Evolutionary conservation across 768 basidiomycete species (phyloP).

Genomic region (Mycena vitilis): DNA sequence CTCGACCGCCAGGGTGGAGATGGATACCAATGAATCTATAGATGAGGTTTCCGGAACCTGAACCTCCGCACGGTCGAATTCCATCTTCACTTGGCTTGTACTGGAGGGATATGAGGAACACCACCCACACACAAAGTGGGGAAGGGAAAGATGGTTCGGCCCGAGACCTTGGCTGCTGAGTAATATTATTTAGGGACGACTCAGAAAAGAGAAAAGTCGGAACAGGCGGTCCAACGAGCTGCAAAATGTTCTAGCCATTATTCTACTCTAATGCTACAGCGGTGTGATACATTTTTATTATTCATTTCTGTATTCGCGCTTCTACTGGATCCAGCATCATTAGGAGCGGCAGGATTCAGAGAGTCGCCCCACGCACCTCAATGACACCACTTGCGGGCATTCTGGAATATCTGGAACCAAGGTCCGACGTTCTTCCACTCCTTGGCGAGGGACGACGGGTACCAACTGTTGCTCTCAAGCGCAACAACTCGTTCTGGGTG

Average conservation of each 20-base stretch:
- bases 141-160: not conserved
- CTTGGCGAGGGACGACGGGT: constrained; percentile 66
- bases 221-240: not conserved
- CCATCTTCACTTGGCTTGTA: constrained; percentile 3
- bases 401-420: constrained; percentile 97
- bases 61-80: constrained; percentile 34
- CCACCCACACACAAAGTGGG: no score
- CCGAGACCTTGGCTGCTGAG: not conserved
- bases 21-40: not conserved
- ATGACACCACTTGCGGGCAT: constrained; percentile 78
- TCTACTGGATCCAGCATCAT: not conserved
- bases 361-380: constrained; percentile 15
- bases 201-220: no score
- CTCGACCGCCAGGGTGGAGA: not conserved
- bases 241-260: not conserved
- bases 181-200: not conserved
- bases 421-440: constrained; percentile 85
- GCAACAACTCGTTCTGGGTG: constrained; percentile 92
- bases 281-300: constrained; percentile 14
- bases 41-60: constrained; percentile 26
- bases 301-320: not conserved
- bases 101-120: no score
- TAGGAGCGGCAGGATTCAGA: not conserved
- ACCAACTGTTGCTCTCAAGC: constrained; percentile 93
- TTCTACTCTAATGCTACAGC: constrained; percentile 26